Conservation (phyloP, 371 early-diverging fungal species). For the Zancudomyces culisetae region DNA sequence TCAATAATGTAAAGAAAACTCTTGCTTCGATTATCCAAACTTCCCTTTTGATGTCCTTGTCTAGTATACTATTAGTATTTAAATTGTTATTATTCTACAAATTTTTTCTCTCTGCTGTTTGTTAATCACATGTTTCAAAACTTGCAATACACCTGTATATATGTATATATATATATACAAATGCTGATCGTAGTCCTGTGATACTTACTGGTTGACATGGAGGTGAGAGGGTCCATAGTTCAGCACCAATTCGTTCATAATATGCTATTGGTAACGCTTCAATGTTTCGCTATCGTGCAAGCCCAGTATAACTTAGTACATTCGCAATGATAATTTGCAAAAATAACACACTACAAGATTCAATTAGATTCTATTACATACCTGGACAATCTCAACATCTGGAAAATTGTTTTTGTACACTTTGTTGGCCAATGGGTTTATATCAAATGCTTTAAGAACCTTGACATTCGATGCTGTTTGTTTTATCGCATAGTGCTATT, state of each 20-base stretch:
- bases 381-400: slow-evolving; percentile 39
- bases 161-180: too few species aligned
- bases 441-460: slow-evolving; percentile 54
- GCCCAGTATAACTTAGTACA: not conserved
- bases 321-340: not conserved
- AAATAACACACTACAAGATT: not conserved
- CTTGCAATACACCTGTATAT: too few species aligned
- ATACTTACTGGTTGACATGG: slow-evolving; percentile 55
- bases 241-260: slow-evolving; percentile 40
- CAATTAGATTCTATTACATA: slow-evolving; percentile 6
- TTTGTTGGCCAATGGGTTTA: slow-evolving; percentile 56
- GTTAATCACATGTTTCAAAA: too few species aligned
- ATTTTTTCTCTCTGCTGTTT: not conserved
- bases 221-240: slow-evolving; percentile 69
- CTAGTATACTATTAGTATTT: slow-evolving; percentile 34
- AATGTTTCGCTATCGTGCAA: slow-evolving; percentile 30
- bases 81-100: not conserved
- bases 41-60: slow-evolving; percentile 49
- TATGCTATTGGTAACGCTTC: slow-evolving; percentile 39
- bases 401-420: slow-evolving; percentile 62
- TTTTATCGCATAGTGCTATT: slow-evolving; percentile 45
- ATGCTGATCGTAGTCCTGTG: too few species aligned
- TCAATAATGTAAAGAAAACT: slow-evolving; percentile 50
- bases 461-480: slow-evolving; percentile 34
- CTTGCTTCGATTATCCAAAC: slow-evolving; percentile 51